These are phyloP conservation scores for Microthlaspi erraticum DNA, from an alignment of 345 rosid genomes.

Conservation along the genomic window DNA sequence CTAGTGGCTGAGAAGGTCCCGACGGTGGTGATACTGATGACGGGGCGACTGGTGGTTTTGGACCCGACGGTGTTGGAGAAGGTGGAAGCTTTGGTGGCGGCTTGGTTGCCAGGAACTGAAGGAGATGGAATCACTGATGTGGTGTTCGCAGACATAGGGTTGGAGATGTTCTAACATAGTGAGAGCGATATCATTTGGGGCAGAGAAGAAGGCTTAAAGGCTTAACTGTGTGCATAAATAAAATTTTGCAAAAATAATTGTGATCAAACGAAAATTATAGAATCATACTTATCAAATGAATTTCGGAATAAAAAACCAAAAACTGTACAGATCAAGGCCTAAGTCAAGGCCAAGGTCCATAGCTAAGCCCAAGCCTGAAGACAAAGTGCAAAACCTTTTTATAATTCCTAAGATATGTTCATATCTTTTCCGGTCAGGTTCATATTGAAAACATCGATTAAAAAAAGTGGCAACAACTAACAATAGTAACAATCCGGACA, in stretches of 20 bases:
- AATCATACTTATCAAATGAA: neutral
- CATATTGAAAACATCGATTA: conserved; percentile 1
- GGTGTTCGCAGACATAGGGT: conserved; percentile 37
- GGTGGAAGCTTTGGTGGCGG: conserved; percentile 61
- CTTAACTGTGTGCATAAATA: too few relatives aligned
- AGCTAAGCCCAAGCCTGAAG: conserved; percentile 1
- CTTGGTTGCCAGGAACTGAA: conserved; percentile 38
- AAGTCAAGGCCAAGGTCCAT: neutral
- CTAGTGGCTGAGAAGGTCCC: conserved; percentile 62
- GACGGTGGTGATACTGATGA: conserved; percentile 61
- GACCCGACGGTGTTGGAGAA: conserved; percentile 60
- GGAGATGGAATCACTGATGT: conserved; percentile 33
- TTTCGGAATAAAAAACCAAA: neutral
- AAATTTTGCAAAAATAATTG: too few relatives aligned
- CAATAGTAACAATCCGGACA: conserved; percentile 23
- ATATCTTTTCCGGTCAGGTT: conserved; percentile 20
- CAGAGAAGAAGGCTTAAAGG: too few relatives aligned
- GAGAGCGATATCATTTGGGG: too few relatives aligned
- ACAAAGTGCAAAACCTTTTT: neutral
- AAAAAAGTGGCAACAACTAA: conserved; percentile 11
- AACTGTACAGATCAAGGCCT: conserved; percentile 5
- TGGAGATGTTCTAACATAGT: too few relatives aligned
- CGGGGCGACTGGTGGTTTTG: conserved; percentile 74
- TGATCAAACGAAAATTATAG: too few relatives aligned
- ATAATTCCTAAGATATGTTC: neutral